Conservation (phyloP, 2,329 filamentous ascomycete genomes). For the Corniculantispora saksenae region DNA sequence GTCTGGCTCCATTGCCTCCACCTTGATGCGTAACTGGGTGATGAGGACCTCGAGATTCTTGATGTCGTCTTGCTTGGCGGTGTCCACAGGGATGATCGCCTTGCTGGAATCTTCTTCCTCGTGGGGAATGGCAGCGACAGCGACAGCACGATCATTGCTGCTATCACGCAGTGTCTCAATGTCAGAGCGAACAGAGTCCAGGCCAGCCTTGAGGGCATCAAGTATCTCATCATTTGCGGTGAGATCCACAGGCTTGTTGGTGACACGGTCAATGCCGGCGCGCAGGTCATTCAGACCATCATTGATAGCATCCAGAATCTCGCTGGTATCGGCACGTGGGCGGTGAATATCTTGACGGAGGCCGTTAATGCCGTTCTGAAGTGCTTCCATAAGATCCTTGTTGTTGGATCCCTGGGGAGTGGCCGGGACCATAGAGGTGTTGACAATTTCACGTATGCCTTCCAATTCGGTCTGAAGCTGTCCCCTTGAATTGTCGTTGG, state of each 20-base stretch:
- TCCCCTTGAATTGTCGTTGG: conserved; percentile 57
- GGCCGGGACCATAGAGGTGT: conserved; percentile 65
- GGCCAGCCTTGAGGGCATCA: conserved; percentile 80
- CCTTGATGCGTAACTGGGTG: conserved; percentile 77
- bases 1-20: conserved; percentile 57
- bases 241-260: conserved; percentile 78
- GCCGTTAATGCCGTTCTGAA: conserved; percentile 71
- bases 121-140: conserved; percentile 44
- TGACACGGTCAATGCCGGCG: conserved; percentile 72
- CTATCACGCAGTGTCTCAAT: conserved; percentile 70
- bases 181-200: conserved; percentile 72
- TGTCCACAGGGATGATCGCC: conserved; percentile 44
- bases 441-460: conserved; percentile 75
- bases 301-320: conserved; percentile 86
- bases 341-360: conserved; percentile 74
- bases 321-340: conserved; percentile 71
- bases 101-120: conserved; percentile 26
- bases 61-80: conserved; percentile 70
- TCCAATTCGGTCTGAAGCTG: conserved; percentile 82
- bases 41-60: conserved; percentile 85
- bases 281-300: conserved; percentile 81
- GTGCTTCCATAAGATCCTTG: conserved; percentile 69
- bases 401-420: conserved; percentile 52
- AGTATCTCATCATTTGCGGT: conserved; percentile 88
- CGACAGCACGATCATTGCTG: conserved; percentile 51